Evolutionary conservation across 2,329 filamentous ascomycete species (phyloP).

Genomic region (Aspergillus unguis): DNA sequence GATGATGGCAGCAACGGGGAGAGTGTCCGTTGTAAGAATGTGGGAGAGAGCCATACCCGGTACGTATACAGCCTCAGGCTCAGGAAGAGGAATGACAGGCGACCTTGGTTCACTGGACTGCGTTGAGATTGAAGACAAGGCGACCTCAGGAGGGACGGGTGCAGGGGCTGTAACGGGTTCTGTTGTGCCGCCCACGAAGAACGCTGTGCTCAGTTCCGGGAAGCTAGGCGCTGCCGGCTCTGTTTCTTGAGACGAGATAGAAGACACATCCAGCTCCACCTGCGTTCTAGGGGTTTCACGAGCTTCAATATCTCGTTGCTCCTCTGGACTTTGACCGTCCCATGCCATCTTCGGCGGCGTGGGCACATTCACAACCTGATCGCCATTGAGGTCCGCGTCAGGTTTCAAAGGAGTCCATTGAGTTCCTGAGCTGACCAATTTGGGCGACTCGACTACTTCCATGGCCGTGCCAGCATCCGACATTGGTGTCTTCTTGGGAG

Average conservation of each 20-base stretch:
- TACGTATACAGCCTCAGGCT: slow-evolving; percentile 21
- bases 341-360: slow-evolving; percentile 43
- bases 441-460: slow-evolving; percentile 20
- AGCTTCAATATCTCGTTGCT: slow-evolving; percentile 15
- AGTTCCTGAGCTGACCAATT: slow-evolving; percentile 39
- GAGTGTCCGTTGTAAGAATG: slow-evolving; percentile 18
- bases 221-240: slow-evolving; percentile 41
- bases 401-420: slow-evolving; percentile 42
- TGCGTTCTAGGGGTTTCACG: slow-evolving; percentile 15
- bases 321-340: slow-evolving; percentile 29
- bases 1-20: slow-evolving; percentile 22
- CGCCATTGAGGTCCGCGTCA: slow-evolving; percentile 20
- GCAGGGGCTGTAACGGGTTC: slow-evolving; percentile 24
- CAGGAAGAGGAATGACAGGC: slow-evolving; percentile 23
- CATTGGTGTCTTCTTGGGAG: slow-evolving; percentile 18
- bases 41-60: slow-evolving; percentile 22
- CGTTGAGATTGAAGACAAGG: slow-evolving; percentile 35
- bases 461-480: slow-evolving; percentile 18
- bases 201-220: slow-evolving; percentile 35
- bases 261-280: slow-evolving; percentile 30
- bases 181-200: slow-evolving; percentile 29
- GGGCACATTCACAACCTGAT: slow-evolving; percentile 30
- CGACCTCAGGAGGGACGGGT: slow-evolving; percentile 21
- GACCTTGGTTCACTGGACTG: slow-evolving; percentile 22
- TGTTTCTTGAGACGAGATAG: slow-evolving; percentile 34